Conservation (phyloP, 306 rosid species). For the Cicer pinnatifidum region DNA sequence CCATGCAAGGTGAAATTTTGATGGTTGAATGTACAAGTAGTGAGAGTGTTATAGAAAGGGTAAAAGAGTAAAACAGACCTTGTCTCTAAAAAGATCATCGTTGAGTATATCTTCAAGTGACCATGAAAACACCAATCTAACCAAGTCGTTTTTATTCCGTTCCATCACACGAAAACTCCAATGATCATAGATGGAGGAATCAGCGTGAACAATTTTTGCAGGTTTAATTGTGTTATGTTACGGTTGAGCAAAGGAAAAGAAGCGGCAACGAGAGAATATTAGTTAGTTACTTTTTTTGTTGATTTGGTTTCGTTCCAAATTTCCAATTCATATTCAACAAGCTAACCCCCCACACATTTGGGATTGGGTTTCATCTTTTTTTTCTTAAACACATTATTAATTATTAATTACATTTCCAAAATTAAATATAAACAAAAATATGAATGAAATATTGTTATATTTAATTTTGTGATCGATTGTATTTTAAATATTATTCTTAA, state of each 20-base stretch:
- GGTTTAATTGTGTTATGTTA: background rate
- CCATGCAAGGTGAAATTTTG: background rate
- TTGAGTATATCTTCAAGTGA: slow-evolving; percentile 48
- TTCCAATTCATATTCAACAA: no score
- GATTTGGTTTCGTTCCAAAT: no score
- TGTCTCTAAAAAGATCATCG: slow-evolving; percentile 42
- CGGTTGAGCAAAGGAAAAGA: no score
- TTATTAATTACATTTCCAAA: no score
- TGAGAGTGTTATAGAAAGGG: background rate
- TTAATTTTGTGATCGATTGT: no score
- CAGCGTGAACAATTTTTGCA: background rate
- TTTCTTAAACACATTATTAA: no score
- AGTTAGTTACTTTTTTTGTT: no score
- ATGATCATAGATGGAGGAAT: slow-evolving; percentile 3
- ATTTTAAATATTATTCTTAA: no score
- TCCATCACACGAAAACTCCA: slow-evolving; percentile 34
- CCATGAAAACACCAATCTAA: slow-evolving; percentile 47
- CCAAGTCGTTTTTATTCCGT: background rate
- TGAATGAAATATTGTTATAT: no score
- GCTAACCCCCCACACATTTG: no score
- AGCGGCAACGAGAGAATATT: background rate
- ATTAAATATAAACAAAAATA: no score
- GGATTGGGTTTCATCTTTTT: no score
- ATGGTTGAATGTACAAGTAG: slow-evolving; percentile 1
- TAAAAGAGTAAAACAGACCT: slow-evolving; percentile 25